Percentiles rank a stretch among this genome's conserved stretches.
Evolutionary conservation across 306 rosid genomes (phyloP).

Genomic region (Mimosa bimucronata): DNA sequence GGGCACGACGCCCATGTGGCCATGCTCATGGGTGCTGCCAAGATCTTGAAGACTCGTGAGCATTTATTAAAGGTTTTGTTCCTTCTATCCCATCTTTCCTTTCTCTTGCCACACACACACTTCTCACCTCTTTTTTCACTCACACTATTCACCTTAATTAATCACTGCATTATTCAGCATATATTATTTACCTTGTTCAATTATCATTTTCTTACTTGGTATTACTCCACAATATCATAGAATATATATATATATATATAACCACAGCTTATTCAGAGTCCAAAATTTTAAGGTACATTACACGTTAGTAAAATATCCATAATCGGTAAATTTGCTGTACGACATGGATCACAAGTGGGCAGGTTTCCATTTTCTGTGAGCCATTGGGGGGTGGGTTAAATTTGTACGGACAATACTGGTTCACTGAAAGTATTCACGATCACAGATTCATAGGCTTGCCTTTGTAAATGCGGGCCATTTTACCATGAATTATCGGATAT

Average conservation of each 20-base stretch:
- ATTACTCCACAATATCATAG: neutral
- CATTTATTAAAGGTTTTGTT: slow-evolving; percentile 75
- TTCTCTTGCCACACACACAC: neutral
- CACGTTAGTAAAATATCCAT: neutral
- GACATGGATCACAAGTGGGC: neutral
- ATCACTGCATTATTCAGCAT: neutral
- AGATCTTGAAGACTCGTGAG: slow-evolving; percentile 83
- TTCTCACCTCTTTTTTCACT: neutral
- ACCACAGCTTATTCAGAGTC: neutral
- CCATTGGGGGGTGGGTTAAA: neutral
- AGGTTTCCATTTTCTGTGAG: neutral
- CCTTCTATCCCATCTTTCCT: neutral
- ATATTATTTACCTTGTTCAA: neutral
- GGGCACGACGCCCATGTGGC: slow-evolving; percentile 99
- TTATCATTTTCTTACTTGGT: neutral
- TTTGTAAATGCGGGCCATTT: neutral
- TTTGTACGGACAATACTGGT: neutral
- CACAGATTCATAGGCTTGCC: neutral
- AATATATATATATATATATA: too few species aligned
- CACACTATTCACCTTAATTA: neutral
- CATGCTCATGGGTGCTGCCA: slow-evolving; percentile 95
- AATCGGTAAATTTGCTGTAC: neutral
- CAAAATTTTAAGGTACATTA: neutral
- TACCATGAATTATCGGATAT: neutral
- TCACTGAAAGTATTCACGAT: neutral